Evolutionary conservation across 495 filamentous ascomycete species (phyloP), one percentile per base, ranked within the genome.

Genomic region (Podospora anserina): DNA sequence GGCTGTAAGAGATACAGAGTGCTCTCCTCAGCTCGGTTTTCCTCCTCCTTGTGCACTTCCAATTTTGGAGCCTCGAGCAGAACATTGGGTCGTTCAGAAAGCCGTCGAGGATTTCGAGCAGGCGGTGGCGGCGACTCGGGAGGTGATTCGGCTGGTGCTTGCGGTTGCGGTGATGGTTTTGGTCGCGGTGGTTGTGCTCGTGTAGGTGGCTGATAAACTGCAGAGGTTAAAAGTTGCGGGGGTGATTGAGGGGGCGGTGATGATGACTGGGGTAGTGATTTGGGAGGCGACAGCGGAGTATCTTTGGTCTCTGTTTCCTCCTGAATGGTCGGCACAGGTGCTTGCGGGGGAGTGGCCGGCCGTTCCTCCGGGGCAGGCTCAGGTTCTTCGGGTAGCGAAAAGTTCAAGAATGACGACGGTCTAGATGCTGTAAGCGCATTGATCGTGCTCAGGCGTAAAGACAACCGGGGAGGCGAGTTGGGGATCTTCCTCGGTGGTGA

Each of bases 1-100:
- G 85, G 85, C 65, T 85, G 82, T 49, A 87, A 70, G 19, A 86
- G 78, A 68, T 80, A 84, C 16, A 85, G 66, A 0, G 77, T 72
- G 15, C 76, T 74, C 57, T 79, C 77, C 28, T 78, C 76, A 0
- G 73, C 66, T 9, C 68, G 49, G 56, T 69, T 66, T 20, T 66
- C 68, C 20, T 68, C 59, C 19, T 75, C 68, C 5, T 72, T 66
- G 9, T 69, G 60, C 28, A 56, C 39, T 28, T 76, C 67, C 30
- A 68, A 63, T 63, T 68, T 64, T 15, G 69, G 62, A 5, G 62
- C 49, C 4, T 73, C 68, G 15, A 67, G 53, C 16, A 61, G 65
- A 28, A 65, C 60, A 23, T 67, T 57, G 57, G 75, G 74, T 20
- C 68, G 55, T 6, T 70, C 64, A 2, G 77, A 78, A 19, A 78